phyloP scores from a whole-genome alignment of 225 moss, liverwort and hornwort species.

The Anthoceros angustus region DNA sequence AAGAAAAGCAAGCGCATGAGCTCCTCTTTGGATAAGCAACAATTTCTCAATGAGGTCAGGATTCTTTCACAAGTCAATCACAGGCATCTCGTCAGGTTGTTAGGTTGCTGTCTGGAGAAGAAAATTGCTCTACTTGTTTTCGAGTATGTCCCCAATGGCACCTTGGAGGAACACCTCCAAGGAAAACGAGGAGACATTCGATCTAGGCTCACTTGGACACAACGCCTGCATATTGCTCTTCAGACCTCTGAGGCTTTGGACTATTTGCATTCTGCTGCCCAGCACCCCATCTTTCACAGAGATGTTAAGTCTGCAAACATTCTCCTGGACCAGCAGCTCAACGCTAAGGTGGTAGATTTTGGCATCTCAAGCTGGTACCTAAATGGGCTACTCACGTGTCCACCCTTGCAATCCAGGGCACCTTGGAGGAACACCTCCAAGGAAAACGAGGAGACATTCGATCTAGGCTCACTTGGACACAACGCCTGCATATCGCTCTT shows the following conservation, averaged over 20 bases:
- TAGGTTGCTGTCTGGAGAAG: neutral
- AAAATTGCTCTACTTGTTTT: neutral
- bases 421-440: neutral
- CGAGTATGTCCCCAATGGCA: constrained; percentile 3
- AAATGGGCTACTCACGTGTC: constrained; percentile 11
- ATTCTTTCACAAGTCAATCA: neutral
- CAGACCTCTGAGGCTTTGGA: neutral
- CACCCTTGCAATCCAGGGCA: constrained; percentile 10
- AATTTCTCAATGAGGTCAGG: constrained; percentile 3
- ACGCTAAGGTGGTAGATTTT: neutral
- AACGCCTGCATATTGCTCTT: neutral
- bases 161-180: neutral
- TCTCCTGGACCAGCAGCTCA: neutral
- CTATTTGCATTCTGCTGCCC: neutral
- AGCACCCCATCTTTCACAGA: neutral
- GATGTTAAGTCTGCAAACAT: constrained; percentile 2
- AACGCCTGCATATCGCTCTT: constrained; percentile 4
- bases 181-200: neutral
- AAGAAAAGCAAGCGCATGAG: neutral
- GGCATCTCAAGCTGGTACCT: neutral
- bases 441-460: neutral
- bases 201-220: neutral
- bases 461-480: constrained; percentile 5
- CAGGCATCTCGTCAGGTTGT: neutral
- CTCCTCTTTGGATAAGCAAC: neutral